phyloP scores from a whole-genome alignment of 345 rosid genomes.

The Populus deltoides region DNA sequence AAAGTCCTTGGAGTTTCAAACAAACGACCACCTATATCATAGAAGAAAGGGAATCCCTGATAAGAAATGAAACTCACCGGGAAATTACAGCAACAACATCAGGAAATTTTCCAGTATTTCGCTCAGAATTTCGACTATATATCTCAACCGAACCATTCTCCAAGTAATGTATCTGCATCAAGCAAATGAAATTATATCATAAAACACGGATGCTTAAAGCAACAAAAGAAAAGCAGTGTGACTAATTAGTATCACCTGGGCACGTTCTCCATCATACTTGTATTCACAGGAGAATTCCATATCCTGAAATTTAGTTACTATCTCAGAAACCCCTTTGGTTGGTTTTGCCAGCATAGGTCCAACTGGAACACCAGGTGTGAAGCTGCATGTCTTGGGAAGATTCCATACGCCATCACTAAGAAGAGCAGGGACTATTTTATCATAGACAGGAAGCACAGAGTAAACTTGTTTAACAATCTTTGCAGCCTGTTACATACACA shows the following conservation, averaged over 20 bases:
- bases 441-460: slow-evolving; percentile 91
- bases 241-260: slow-evolving; percentile 59
- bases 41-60: background rate
- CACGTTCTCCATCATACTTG: slow-evolving; percentile 97
- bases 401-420: slow-evolving; percentile 77
- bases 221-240: slow-evolving; percentile 4
- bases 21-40: background rate
- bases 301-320: slow-evolving; percentile 78
- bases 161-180: slow-evolving; percentile 71
- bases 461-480: slow-evolving; percentile 84
- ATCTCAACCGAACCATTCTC: slow-evolving; percentile 89
- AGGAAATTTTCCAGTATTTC: slow-evolving; percentile 85
- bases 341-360: slow-evolving; percentile 99
- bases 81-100: slow-evolving; percentile 73
- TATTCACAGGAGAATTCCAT: slow-evolving; percentile 77
- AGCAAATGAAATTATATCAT: background rate
- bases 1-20: background rate
- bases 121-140: slow-evolving; percentile 92
- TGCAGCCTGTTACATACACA: slow-evolving; percentile 57
- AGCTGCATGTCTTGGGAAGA: slow-evolving; percentile 66
- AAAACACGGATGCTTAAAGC: background rate
- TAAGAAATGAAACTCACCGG: slow-evolving; percentile 44
- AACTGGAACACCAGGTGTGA: slow-evolving; percentile 78
- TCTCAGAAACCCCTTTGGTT: slow-evolving; percentile 78
- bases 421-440: slow-evolving; percentile 79